Evolutionary conservation across 805 yeast genomes (phyloP), one percentile per base, ranked within the genome.

Genomic region (Grigorovia transvaalensis): DNA sequence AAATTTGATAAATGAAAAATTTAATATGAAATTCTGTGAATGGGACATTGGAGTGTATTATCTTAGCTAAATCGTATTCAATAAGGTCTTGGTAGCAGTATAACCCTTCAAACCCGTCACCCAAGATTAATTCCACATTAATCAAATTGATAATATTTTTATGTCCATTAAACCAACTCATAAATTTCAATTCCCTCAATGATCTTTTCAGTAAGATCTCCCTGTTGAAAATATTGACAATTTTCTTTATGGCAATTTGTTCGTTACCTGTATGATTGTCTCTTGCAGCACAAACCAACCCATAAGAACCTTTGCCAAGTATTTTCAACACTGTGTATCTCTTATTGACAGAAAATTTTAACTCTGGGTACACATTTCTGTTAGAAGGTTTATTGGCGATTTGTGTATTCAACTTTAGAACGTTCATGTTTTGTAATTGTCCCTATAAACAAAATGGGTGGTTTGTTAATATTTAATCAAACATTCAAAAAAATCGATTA

Each of bases 31-130:
- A 84, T 55, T 87, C 93, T n/a, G 91, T 80, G 59, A 90, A 79
- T 56, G 84, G 88, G 17, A 82, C 84, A 0, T 82, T 70, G 0
- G 89, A 83, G 57, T 84, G 85, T 43, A 90, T 84, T n/a, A 90
- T 89, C 53, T 79, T 72, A 1, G 90, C 84, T 56, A 90, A 72
- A 66, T 90, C 97, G 62, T 78, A 83, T 58, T 87, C 95, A 59
- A 85, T 80, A 53, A 85, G 72, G 62, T 90, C 97, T 65, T 89
- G 95, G 64, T 82, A 85, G 64, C 96, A 86, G 64, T 90, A 90
- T 29, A 90, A 74, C 0, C 98, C 98, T 54, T 85, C 91, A 64
- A 76, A 88, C 0, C 91, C 93, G 51, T 74, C 71, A 29, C 72
- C 69, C 45, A 75, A 70, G 15, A 87, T 81, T 29, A 88, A 69